Conservation (phyloP, 345 rosid genomes). For the Linum trigynum region DNA sequence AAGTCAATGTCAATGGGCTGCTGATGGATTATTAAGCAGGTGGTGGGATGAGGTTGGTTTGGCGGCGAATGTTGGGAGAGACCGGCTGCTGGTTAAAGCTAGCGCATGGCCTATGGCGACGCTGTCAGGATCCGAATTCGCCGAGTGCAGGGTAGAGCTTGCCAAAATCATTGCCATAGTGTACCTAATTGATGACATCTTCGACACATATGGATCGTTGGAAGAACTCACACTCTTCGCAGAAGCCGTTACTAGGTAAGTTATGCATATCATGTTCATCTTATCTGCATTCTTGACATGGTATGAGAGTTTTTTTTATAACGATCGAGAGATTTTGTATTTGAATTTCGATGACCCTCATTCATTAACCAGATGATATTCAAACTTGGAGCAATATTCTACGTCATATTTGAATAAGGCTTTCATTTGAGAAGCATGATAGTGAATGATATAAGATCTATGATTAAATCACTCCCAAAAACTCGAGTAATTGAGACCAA, state of each 20-base stretch:
- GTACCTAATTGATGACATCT: background rate
- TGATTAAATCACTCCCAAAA: no score
- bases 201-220: background rate
- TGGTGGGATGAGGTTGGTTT: conserved; percentile 3
- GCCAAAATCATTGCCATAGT: background rate
- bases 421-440: no score
- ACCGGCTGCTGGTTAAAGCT: background rate
- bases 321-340: no score
- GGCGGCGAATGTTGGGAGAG: background rate
- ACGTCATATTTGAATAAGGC: no score
- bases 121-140: background rate
- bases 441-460: no score
- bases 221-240: conserved; percentile 1
- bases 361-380: no score
- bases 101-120: background rate
- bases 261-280: background rate
- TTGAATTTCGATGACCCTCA: no score
- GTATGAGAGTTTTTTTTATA: no score
- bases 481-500: no score
- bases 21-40: background rate
- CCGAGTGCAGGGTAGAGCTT: background rate
- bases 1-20: no score
- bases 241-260: background rate
- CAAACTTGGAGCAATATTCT: no score
- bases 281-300: no score